Evolutionary conservation across 2,329 filamentous ascomycete species (phyloP).

Genomic region (Fusarium sp.): DNA sequence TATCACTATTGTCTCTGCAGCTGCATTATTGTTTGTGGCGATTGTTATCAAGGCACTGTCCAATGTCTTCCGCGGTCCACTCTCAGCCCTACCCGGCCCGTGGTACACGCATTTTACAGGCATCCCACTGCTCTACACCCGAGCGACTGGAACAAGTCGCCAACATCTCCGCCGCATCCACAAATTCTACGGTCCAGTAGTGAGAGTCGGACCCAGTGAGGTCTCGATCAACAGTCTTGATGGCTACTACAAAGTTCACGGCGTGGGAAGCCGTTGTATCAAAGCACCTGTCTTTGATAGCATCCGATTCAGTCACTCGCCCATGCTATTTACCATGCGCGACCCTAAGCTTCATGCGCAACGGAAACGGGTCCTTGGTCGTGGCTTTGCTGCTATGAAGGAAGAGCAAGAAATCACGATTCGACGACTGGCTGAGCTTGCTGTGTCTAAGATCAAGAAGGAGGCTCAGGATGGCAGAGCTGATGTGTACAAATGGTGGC

Average conservation of each 20-base stretch:
- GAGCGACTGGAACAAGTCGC: conserved; percentile 8
- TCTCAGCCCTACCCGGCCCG: conserved; percentile 2
- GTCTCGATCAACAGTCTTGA: conserved; percentile 13
- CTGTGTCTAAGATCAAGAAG: neutral
- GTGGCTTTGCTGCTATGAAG: neutral
- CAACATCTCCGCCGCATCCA: conserved; percentile 5
- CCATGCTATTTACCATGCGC: conserved; percentile 15
- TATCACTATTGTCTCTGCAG: neutral
- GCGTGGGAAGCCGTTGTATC: conserved; percentile 10
- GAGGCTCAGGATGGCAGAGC: neutral
- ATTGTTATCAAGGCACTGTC: neutral
- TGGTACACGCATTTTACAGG: conserved; percentile 12
- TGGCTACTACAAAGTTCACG: conserved; percentile 16
- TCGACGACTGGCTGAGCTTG: neutral
- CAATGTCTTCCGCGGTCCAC: neutral
- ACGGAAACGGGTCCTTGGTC: neutral
- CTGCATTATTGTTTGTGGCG: neutral
- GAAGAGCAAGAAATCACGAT: neutral
- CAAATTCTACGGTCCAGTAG: neutral
- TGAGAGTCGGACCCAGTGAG: neutral
- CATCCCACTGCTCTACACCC: neutral
- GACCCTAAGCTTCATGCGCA: conserved; percentile 10
- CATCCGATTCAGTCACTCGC: conserved; percentile 11
- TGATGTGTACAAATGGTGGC: conserved; percentile 24
- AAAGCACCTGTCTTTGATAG: conserved; percentile 11